Conservation (phyloP, 2,329 filamentous ascomycete species). For the Colletotrichum phormii region DNA sequence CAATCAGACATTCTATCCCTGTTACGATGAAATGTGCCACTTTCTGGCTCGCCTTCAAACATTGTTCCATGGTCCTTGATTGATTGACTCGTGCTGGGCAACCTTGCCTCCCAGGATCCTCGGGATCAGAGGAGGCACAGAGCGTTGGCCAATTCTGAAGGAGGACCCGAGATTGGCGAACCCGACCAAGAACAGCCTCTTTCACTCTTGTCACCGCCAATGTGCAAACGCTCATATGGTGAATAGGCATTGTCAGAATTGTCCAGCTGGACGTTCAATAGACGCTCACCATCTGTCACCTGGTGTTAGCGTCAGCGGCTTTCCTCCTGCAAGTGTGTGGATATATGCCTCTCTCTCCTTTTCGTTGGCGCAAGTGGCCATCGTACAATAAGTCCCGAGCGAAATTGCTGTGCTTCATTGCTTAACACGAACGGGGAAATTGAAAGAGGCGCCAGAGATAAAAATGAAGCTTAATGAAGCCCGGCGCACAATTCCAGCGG, state of each 20-base stretch:
- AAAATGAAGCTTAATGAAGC: slow-evolving; percentile 10
- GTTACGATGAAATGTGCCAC: slow-evolving; percentile 24
- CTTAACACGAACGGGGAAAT: slow-evolving; percentile 16
- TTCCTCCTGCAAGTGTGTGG: neutral
- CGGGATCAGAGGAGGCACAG: slow-evolving; percentile 1
- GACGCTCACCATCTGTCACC: slow-evolving; percentile 8
- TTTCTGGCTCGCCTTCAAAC: slow-evolving; percentile 24
- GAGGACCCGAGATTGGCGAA: slow-evolving; percentile 23
- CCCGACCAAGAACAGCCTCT: neutral
- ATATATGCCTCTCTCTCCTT: neutral
- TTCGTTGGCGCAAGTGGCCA: neutral
- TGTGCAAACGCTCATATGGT: neutral
- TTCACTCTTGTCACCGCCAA: neutral
- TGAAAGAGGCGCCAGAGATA: slow-evolving; percentile 2
- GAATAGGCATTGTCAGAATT: neutral
- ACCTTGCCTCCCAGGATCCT: slow-evolving; percentile 14
- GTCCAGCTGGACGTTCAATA: slow-evolving; percentile 3
- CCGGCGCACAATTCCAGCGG: slow-evolving; percentile 15
- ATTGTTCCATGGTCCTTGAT: slow-evolving; percentile 18
- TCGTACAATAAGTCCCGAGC: neutral
- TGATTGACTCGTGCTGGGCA: slow-evolving; percentile 29
- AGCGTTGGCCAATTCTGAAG: slow-evolving; percentile 19
- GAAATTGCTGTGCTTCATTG: slow-evolving; percentile 25
- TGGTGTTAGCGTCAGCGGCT: slow-evolving; percentile 25
- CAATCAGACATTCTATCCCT: slow-evolving; percentile 29